phyloP scores from a whole-genome alignment of 2,329 filamentous ascomycete genomes.

The Cytospora leucostoma region DNA sequence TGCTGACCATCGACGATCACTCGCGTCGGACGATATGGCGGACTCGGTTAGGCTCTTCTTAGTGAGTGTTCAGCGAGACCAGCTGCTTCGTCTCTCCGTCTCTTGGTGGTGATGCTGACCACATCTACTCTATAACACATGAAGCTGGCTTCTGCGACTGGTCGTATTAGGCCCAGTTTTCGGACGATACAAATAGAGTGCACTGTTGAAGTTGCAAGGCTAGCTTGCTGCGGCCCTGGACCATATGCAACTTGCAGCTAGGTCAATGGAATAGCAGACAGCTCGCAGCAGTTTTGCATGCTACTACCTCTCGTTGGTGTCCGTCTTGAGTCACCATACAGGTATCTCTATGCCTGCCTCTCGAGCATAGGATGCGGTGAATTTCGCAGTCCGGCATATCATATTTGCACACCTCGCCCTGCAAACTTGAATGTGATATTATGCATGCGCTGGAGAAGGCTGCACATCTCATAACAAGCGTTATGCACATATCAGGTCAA shows the following conservation, averaged over 20 bases:
- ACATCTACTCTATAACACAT: constrained; percentile 2
- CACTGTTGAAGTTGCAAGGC: constrained; percentile 17
- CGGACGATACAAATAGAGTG: constrained; percentile 11
- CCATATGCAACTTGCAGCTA: not conserved
- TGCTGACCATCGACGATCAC: not conserved
- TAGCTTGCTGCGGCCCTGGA: constrained; percentile 4
- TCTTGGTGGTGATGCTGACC: constrained; percentile 4
- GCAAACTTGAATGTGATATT: not conserved
- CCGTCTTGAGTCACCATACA: not conserved
- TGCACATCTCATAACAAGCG: not conserved
- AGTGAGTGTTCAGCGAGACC: not conserved
- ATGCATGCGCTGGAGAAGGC: not conserved
- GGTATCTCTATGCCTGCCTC: not conserved
- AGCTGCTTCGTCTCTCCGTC: not conserved
- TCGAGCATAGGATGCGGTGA: not conserved
- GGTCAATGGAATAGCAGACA: not conserved
- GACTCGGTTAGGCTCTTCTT: not conserved
- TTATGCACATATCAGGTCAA: not conserved
- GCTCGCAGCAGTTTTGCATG: constrained; percentile 4
- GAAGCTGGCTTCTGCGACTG: constrained; percentile 20
- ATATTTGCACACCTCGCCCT: not conserved
- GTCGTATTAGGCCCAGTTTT: constrained; percentile 11
- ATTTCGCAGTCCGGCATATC: not conserved
- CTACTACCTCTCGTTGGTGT: not conserved
- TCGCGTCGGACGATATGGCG: not conserved